Conservation (phyloP, 2,329 filamentous ascomycete species). For the Amesomyces nigricolor region DNA sequence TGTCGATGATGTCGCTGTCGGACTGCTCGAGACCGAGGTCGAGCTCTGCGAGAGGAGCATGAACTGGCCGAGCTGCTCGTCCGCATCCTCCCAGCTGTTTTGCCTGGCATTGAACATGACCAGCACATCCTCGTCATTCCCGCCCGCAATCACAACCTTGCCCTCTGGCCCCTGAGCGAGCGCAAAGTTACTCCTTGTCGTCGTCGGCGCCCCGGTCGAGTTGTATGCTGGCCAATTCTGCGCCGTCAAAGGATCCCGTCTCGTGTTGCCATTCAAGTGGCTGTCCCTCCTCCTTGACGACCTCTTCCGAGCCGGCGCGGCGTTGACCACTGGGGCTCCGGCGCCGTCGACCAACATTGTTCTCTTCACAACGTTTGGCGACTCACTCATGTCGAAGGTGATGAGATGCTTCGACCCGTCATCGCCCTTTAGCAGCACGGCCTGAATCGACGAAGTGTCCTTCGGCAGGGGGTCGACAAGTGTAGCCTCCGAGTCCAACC, state of each 20-base stretch:
- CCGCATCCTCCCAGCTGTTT: constrained; percentile 75
- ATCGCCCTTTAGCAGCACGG: constrained; percentile 60
- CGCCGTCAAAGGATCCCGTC: constrained; percentile 44
- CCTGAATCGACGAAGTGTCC: constrained; percentile 51
- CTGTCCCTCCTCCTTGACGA: constrained; percentile 30
- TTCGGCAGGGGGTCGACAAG: constrained; percentile 57
- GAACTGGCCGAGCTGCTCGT: constrained; percentile 52
- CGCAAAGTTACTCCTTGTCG: constrained; percentile 61
- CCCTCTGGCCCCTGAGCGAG: constrained; percentile 62
- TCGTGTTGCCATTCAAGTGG: constrained; percentile 17
- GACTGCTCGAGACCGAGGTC: constrained; percentile 26
- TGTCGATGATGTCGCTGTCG: constrained; percentile 27
- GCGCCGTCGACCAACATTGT: constrained; percentile 59
- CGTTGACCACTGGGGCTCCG: constrained; percentile 48
- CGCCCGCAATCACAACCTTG: constrained; percentile 72
- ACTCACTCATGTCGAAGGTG: constrained; percentile 67
- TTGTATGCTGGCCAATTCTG: constrained; percentile 75
- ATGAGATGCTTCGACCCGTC: constrained; percentile 76
- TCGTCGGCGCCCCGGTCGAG: constrained; percentile 60
- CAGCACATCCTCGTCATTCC: constrained; percentile 60
- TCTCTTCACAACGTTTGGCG: constrained; percentile 69
- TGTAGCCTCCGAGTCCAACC: constrained; percentile 61
- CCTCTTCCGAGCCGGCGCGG: constrained; percentile 39
- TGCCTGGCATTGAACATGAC: constrained; percentile 69
- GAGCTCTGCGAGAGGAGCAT: constrained; percentile 34